Base-by-base conservation (phyloP, 257 asterid species). In the Nemophila menziesii region DNA sequence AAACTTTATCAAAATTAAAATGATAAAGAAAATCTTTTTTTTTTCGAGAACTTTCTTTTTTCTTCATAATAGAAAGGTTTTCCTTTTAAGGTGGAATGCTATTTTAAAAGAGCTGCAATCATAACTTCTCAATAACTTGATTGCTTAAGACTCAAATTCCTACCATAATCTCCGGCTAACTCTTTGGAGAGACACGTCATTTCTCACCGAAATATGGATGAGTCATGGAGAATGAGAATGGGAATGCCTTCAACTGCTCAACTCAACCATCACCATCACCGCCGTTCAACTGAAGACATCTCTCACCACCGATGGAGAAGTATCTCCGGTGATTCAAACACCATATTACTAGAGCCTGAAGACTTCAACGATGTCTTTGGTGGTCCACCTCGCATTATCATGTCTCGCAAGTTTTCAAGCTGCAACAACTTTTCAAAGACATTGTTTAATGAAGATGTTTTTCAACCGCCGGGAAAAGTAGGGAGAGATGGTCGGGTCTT, bases 311-410 rank as follows among this genome's bases (percentile, higher is more conserved):
- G 34, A 21, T 45, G 72, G 4, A 55, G 44, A 14, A 20, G 57
- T 42, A 15, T 52, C 38, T 53, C 75, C 75, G 69, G 54, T 61
- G 42, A 27, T 6, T 7, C 51, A 11, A 47, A 48, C n/a, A 10
- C 58, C 16, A 43, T 51, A 37, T 20, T 46, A 33, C 19, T 57
- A 20, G 49, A 55, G 51, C 64, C 82, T 10, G 80, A 74, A 8
- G 89, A 83, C 64, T 83, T 76, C 49, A 64, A 63, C 55, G 94
- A 83, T 60, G 86, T 84, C 18, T 84, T 84, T 26, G 93, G 95
- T 11, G 93, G 95, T 2, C 93, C 95, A 14, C 95, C 95, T 11
- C 62, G 74, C 3, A 72, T 77, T 4, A 56, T 75, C 19, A 73
- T 70, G 53, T 63, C 74, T 21, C 74, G 76, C 53, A 72, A 65